Conservation (phyloP, 768 basidiomycete genomes). For the Termitomyces sp. region DNA sequence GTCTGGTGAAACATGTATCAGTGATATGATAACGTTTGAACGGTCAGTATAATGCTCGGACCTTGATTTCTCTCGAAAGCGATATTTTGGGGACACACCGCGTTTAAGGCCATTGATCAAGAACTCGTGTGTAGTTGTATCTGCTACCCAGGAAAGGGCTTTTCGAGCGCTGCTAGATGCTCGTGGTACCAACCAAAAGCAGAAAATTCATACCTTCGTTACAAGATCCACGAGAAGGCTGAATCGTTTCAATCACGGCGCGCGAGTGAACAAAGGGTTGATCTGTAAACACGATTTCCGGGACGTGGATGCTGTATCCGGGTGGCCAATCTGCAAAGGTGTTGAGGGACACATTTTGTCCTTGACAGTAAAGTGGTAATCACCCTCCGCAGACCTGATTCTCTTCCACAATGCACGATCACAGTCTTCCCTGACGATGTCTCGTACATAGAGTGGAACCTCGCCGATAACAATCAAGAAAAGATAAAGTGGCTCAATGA, state of each 20-base stretch:
- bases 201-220: conserved; percentile 54
- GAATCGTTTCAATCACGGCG: conserved; percentile 20
- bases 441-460: conserved; percentile 36
- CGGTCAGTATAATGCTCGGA: conserved; percentile 13
- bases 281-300: conserved; percentile 53
- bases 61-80: conserved; percentile 59
- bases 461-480: conserved; percentile 67
- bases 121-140: conserved; percentile 48
- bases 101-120: conserved; percentile 77
- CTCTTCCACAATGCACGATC: conserved; percentile 60
- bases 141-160: conserved; percentile 73
- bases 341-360: not conserved
- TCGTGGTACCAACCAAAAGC: not conserved
- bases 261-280: conserved; percentile 57
- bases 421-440: conserved; percentile 52
- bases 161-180: not conserved
- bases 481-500: conserved; percentile 61
- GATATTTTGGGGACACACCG: conserved; percentile 69
- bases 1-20: conserved; percentile 27
- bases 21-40: not conserved
- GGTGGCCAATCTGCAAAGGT: conserved; percentile 34
- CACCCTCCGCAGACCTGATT: conserved; percentile 40
- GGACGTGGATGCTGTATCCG: conserved; percentile 44
- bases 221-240: conserved; percentile 39
- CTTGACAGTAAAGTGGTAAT: not conserved